Base-by-base conservation (phyloP, 1,284 basidiomycete genomes). In the Cerrena zonata region DNA sequence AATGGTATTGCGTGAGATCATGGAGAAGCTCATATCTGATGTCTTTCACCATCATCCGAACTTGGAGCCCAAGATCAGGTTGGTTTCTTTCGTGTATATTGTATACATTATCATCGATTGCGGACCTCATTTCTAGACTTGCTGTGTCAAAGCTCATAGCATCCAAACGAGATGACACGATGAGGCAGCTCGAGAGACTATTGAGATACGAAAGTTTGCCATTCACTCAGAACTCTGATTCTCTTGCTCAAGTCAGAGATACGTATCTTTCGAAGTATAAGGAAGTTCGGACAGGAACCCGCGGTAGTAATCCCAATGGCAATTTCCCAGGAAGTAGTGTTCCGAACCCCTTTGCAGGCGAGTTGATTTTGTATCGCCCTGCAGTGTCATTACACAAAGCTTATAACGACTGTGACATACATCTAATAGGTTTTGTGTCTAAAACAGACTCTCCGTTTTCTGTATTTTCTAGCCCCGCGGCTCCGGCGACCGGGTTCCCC, bases 151-250 rank as follows among this genome's bases (percentile, higher is more conserved):
- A 56, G 39, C 44, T 55, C 5, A 11, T 61, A 10, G 50, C 56
- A 11, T 27, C 2, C 2, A 43, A 52, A 25, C 42, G 42, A 45
- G 38, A 46, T 2, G 48, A 1, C 1, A 48, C 61, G 2, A 47
- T 43, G 2, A 4, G 21, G 10, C 59, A 58, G 3, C 23, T 69
- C 24, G 51, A 45, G 10, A 56, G 49, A 21, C 58, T 60, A 2
- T 45, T 72, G 5, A 51, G 43, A 10, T 48, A 64, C 3, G 72
- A 73, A 52, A 53, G 27, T 3, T 38, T 42, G 5, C 68, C 65
- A 0, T 71, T 62, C 50, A 68, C 71, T 10, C 65, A 71, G 56
- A 74, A 71, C 38, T 34, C 47, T 25, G 59, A 60, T 27, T 69
- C 73, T 51, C 60, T 58, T 21, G 50, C 42, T 2, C 48, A 49